These are phyloP conservation scores for sweet orange (Citrus sinensis) DNA, from an alignment of 345 rosid species.

Conservation along the genomic window DNA sequence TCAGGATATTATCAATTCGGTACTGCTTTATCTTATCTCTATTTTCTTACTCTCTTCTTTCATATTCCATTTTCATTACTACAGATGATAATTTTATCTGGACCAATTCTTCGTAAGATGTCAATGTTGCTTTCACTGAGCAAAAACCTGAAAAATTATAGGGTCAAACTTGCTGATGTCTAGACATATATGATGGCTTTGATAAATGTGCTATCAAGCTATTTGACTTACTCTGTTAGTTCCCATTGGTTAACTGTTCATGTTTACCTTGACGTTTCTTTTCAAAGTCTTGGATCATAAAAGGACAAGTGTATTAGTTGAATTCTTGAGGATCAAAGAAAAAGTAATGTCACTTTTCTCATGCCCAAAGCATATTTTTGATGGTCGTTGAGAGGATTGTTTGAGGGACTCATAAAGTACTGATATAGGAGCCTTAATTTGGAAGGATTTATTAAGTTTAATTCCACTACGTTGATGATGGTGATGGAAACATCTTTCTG, in stretches of 20 bases:
- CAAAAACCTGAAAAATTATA: background rate
- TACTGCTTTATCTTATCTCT: conserved; percentile 25
- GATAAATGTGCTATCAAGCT: background rate
- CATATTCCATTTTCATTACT: background rate
- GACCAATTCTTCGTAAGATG: background rate
- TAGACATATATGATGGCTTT: background rate
- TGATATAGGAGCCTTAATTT: background rate
- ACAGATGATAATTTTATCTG: background rate
- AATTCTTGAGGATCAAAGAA: background rate
- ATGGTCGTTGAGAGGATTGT: background rate
- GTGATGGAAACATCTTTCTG: background rate
- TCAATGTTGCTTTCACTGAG: background rate
- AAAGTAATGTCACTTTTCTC: background rate
- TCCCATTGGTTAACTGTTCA: background rate
- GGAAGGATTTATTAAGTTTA: background rate
- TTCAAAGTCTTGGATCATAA: background rate
- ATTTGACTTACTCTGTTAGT: background rate
- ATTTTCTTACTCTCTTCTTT: conserved; percentile 1
- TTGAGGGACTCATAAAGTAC: background rate
- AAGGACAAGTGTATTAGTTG: background rate
- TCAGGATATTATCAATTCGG: conserved; percentile 92
- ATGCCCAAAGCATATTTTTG: background rate
- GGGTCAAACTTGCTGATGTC: background rate
- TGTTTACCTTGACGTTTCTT: background rate
- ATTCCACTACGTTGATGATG: background rate